These are phyloP conservation scores for Medicago lupulina DNA, from an alignment of 306 rosid species.

Conservation along the genomic window DNA sequence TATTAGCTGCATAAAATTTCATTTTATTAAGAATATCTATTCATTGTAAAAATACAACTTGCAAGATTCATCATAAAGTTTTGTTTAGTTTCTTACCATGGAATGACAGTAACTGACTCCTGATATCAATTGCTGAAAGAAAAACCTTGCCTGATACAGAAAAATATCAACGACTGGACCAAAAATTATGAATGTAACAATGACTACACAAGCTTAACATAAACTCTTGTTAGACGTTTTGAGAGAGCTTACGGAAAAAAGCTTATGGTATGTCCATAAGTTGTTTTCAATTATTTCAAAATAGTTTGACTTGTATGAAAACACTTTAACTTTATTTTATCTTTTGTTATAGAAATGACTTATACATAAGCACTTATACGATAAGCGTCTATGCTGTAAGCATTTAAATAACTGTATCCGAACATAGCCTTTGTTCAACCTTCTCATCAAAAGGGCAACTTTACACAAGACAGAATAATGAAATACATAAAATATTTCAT, in stretches of 20 bases:
- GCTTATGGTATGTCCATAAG: too few species aligned
- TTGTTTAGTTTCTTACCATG: constrained; percentile 56
- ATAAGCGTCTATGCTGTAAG: too few species aligned
- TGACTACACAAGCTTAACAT: neutral
- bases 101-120: constrained; percentile 94
- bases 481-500: constrained; percentile 24
- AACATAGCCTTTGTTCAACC: neutral
- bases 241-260: too few species aligned
- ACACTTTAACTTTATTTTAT: too few species aligned
- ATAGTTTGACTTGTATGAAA: too few species aligned
- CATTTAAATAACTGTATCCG: too few species aligned
- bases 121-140: constrained; percentile 89
- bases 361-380: too few species aligned
- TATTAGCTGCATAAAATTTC: constrained; percentile 62
- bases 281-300: too few species aligned
- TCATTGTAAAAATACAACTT: constrained; percentile 9
- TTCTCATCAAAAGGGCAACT: constrained; percentile 8
- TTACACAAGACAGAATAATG: neutral
- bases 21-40: constrained; percentile 14
- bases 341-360: too few species aligned
- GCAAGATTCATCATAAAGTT: constrained; percentile 4
- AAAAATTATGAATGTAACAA: constrained; percentile 11
- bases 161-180: constrained; percentile 35
- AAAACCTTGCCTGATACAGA: constrained; percentile 77
- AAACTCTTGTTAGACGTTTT: too few species aligned